Base-by-base conservation (phyloP, 257 asterid genomes). In the Anisodus tanguticus region DNA sequence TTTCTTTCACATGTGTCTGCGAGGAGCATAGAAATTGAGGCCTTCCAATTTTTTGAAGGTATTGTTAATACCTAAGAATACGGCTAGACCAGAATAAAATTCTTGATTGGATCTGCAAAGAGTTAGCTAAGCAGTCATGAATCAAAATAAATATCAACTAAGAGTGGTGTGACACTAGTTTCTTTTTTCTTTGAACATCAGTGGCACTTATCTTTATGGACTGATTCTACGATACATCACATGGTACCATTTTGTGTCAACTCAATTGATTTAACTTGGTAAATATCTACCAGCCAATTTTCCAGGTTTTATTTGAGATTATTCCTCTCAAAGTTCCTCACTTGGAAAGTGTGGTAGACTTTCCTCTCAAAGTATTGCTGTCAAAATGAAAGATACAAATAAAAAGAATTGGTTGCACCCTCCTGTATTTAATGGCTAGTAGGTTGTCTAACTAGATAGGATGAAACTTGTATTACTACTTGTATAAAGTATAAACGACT, bases 181-280 rank as follows among this genome's bases (percentile, higher is more conserved):
- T 7, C n/a, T 17, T 63, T 81, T 62, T 31, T 77, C 64, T 77
- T 26, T 81, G 58, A 62, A 62, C 47, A 60, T 15, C 31, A 19
- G 9, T 81, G 84, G 77, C 43, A 47, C 84, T 81, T 81, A 45
- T 51, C 84, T 66, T 51, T 43, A n/a, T 45, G 84, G 84, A 81
- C 13, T 60, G 77, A 63, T 63, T 41, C 59, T 51, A 26, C 81
- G 22, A 51, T 12, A 51, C 76, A 62, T 41, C 69, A 51, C 71
- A 81, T 63, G 57, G 74, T 22, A 22, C 59, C 45, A 31, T 53
- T 77, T 15, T 8, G 1, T 53, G 82, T 81, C 74, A 51, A 8
- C 45, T 81, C 76, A 45, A 26, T 81, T 81, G 63, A 60, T 81
- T 81, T 66, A 62, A 81, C 22, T 62, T 62, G 47, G 84, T 62